Conservation (phyloP, 768 basidiomycete species). For the Lactarius pseudohatsudake region DNA sequence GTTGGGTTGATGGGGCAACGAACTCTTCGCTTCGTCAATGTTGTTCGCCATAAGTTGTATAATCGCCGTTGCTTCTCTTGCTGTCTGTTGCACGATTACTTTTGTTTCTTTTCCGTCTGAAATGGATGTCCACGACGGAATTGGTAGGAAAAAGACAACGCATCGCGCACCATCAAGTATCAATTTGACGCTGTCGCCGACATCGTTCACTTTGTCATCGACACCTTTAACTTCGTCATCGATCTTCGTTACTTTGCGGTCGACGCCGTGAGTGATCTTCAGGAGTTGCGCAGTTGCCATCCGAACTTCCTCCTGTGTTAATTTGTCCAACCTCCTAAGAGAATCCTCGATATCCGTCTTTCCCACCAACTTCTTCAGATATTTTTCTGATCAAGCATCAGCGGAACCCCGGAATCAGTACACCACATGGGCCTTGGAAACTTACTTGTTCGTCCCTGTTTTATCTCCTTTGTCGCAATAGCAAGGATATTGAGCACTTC, state of each 20-base stretch:
- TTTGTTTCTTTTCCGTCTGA: not conserved
- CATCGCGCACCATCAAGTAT: not conserved
- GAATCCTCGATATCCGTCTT: not conserved
- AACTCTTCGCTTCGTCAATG: not conserved
- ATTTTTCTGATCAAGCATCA: not conserved
- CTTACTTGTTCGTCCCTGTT: conserved; percentile 5
- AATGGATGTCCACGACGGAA: not conserved
- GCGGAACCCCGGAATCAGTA: not conserved
- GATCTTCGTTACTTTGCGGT: not conserved
- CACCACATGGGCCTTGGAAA: too few relatives aligned
- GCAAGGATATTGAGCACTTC: not conserved
- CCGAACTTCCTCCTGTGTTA: not conserved
- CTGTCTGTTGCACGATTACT: not conserved
- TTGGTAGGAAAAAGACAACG: not conserved
- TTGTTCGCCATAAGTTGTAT: not conserved
- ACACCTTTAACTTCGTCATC: not conserved
- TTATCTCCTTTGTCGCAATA: conserved; percentile 5
- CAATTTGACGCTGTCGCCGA: not conserved
- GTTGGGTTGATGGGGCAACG: not conserved
- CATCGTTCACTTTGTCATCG: not conserved
- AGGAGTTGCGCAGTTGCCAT: not conserved
- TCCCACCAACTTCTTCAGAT: not conserved
- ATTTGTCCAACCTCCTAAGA: not conserved
- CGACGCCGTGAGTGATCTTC: not conserved
- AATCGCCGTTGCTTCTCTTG: not conserved